These are phyloP conservation scores for Salix udensis DNA, from an alignment of 345 rosid genomes.

Conservation along the genomic window DNA sequence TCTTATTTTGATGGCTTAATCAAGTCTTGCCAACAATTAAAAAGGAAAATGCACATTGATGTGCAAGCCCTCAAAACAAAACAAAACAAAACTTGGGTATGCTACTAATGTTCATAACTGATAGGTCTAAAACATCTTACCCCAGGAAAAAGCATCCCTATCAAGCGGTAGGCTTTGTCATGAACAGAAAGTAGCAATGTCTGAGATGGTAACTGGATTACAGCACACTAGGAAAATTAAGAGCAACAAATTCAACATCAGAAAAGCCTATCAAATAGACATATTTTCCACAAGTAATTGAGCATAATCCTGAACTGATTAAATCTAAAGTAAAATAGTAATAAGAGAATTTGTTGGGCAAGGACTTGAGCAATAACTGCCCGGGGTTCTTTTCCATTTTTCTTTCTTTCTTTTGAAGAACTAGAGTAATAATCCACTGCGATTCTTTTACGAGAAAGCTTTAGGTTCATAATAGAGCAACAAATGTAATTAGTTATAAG, in stretches of 20 bases:
- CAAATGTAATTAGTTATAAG: background rate
- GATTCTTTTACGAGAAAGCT: background rate
- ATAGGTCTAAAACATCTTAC: conserved; percentile 37
- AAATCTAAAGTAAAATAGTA: background rate
- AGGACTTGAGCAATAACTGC: background rate
- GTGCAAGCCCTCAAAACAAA: no score
- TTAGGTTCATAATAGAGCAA: background rate
- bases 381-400: no score
- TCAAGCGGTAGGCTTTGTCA: conserved; percentile 90
- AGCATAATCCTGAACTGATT: background rate
- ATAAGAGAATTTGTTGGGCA: background rate
- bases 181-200: conserved; percentile 88
- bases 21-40: background rate
- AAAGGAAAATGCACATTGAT: background rate
- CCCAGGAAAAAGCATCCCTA: conserved; percentile 98
- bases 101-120: background rate
- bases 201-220: conserved; percentile 91
- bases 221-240: conserved; percentile 66
- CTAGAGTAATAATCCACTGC: background rate
- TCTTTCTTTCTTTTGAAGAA: background rate
- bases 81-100: background rate
- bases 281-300: background rate
- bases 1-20: background rate
- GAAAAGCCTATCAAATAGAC: conserved; percentile 11
- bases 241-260: conserved; percentile 12